phyloP scores from a whole-genome alignment of 2,329 filamentous ascomycete species.

The Hypoxylon sp. region DNA sequence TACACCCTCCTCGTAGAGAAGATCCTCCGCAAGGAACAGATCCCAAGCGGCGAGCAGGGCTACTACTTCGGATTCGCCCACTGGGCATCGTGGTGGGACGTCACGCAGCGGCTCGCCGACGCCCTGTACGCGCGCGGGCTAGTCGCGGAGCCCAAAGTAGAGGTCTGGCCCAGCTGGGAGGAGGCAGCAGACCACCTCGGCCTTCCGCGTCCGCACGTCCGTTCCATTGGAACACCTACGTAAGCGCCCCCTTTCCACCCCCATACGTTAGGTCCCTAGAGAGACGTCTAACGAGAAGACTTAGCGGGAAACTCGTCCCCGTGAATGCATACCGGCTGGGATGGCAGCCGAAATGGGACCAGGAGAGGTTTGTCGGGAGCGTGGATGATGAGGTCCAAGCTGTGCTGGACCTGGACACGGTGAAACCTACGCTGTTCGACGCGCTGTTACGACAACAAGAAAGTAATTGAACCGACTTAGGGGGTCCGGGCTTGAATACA shows the following conservation, averaged over 20 bases:
- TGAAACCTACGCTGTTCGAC: slow-evolving; percentile 40
- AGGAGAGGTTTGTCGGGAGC: slow-evolving; percentile 44
- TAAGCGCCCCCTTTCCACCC: slow-evolving; percentile 40
- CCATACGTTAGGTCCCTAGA: too few relatives aligned
- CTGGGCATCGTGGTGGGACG: slow-evolving; percentile 47
- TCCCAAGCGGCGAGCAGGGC: slow-evolving; percentile 50
- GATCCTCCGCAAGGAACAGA: slow-evolving; percentile 46
- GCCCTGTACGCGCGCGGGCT: slow-evolving; percentile 50
- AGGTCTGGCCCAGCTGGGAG: slow-evolving; percentile 51
- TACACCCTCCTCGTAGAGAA: slow-evolving; percentile 50
- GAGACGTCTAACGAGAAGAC: slow-evolving; percentile 7
- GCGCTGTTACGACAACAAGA: slow-evolving; percentile 1
- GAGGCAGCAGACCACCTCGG: slow-evolving; percentile 50
- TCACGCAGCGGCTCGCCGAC: slow-evolving; percentile 48
- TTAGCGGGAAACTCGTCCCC: slow-evolving; percentile 40
- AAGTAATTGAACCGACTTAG: background rate
- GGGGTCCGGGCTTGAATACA: background rate
- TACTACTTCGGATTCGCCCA: slow-evolving; percentile 54
- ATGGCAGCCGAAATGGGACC: slow-evolving; percentile 50
- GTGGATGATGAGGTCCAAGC: slow-evolving; percentile 48
- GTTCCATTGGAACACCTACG: slow-evolving; percentile 47
- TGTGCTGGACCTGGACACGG: slow-evolving; percentile 44
- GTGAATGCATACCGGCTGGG: slow-evolving; percentile 44
- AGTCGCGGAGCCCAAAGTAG: slow-evolving; percentile 42
- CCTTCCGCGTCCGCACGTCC: slow-evolving; percentile 48